These are phyloP conservation scores for Taiwanofungus camphoratus DNA, from an alignment of 1,284 basidiomycete species.

Conservation along the genomic window DNA sequence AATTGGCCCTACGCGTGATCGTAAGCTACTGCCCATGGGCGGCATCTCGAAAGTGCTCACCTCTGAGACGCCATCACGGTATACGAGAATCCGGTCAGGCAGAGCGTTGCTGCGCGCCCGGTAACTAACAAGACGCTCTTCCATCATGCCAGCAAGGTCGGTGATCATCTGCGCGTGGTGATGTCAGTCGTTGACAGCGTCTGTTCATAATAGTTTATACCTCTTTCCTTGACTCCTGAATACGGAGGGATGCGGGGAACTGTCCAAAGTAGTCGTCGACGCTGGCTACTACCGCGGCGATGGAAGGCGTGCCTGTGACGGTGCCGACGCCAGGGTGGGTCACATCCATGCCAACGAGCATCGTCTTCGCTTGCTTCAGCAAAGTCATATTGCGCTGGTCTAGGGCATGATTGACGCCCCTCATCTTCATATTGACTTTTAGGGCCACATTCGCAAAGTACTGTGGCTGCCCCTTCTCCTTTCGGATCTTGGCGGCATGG, in stretches of 20 bases:
- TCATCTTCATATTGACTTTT: slow-evolving; percentile 78
- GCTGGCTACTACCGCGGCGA: slow-evolving; percentile 77
- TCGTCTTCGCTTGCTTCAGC: slow-evolving; percentile 55
- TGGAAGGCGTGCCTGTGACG: slow-evolving; percentile 62
- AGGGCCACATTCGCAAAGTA: slow-evolving; percentile 76
- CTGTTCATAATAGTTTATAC: slow-evolving; percentile 29
- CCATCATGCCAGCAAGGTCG: slow-evolving; percentile 63
- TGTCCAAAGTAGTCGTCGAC: slow-evolving; percentile 57
- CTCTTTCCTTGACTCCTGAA: slow-evolving; percentile 72
- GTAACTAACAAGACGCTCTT: slow-evolving; percentile 55
- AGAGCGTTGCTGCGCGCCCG: slow-evolving; percentile 39
- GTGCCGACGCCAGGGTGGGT: slow-evolving; percentile 73
- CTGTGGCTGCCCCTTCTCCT: slow-evolving; percentile 57
- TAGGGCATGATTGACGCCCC: slow-evolving; percentile 67
- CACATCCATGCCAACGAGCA: slow-evolving; percentile 81
- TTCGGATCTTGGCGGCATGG: slow-evolving; percentile 55
- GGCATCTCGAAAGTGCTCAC: slow-evolving; percentile 27
- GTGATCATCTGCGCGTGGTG: slow-evolving; percentile 76
- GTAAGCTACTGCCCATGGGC: slow-evolving; percentile 6
- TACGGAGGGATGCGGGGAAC: slow-evolving; percentile 66
- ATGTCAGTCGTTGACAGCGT: too few relatives aligned
- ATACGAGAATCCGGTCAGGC: slow-evolving; percentile 64
- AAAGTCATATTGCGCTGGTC: slow-evolving; percentile 44
- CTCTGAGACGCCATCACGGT: slow-evolving; percentile 76
- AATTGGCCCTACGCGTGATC: slow-evolving; percentile 60